Percentiles rank a stretch among this genome's conserved stretches.
These are phyloP conservation scores for Alternaria novae-zelandiae DNA, from an alignment of 2,329 filamentous ascomycete genomes.

Conservation along the genomic window DNA sequence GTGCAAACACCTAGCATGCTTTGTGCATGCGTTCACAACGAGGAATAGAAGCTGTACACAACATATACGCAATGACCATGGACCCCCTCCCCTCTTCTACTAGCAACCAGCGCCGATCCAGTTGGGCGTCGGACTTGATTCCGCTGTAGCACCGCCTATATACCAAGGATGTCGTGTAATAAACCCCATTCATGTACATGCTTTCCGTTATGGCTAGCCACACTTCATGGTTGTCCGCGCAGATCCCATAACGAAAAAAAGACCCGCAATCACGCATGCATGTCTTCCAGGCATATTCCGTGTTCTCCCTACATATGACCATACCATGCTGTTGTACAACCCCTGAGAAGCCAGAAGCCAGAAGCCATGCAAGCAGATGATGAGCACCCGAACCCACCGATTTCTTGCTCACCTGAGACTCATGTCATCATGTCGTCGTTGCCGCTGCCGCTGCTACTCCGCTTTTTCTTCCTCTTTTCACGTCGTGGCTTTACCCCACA, in stretches of 20 bases:
- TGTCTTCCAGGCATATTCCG: not conserved
- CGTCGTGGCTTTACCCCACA: constrained; percentile 30
- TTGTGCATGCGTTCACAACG: constrained; percentile 6
- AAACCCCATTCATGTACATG: constrained; percentile 17
- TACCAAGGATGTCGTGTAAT: constrained; percentile 19
- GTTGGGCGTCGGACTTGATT: not conserved
- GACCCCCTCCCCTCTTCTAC: not conserved
- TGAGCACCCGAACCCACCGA: not conserved
- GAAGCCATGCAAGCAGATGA: not conserved
- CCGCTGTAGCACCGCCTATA: not conserved
- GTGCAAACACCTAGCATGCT: not conserved
- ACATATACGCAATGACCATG: constrained; percentile 4
- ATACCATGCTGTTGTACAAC: not conserved
- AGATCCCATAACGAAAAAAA: not conserved
- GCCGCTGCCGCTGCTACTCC: not conserved
- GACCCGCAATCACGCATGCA: not conserved
- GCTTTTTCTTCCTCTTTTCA: not conserved
- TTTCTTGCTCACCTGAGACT: constrained; percentile 22
- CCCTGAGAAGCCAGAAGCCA: not conserved
- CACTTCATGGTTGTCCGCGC: constrained; percentile 21
- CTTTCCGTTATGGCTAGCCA: constrained; percentile 21
- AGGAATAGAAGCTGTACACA: constrained; percentile 10
- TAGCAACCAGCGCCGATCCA: not conserved
- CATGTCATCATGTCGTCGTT: constrained; percentile 20
- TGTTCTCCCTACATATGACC: not conserved